phyloP scores from a whole-genome alignment of 116 monocot genomes.

The Posidonia oceanica region DNA sequence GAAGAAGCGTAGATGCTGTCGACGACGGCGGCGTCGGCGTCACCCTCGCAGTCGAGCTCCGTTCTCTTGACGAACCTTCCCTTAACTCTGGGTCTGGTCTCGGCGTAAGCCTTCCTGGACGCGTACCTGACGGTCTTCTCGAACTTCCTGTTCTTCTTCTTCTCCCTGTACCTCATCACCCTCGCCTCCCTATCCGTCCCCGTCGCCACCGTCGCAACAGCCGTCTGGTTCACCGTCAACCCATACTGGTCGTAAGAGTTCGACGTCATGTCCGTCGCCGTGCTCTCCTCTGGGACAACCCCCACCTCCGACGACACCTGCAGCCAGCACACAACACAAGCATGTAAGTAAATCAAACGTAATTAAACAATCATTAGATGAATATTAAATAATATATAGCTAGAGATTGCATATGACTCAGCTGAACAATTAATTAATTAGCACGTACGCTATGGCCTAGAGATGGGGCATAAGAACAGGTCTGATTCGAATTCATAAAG shows the following conservation, averaged over 20 bases:
- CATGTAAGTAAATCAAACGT: too few species aligned
- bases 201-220: conserved; percentile 19
- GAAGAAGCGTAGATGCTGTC: conserved; percentile 24
- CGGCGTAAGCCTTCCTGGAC: conserved; percentile 81
- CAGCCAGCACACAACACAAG: conserved; percentile 13
- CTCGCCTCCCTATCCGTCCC: conserved; percentile 59
- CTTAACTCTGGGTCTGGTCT: conserved; percentile 88
- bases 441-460: too few species aligned
- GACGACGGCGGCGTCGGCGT: neutral
- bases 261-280: conserved; percentile 14
- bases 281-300: conserved; percentile 42
- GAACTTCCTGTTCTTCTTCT: conserved; percentile 72
- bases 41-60: conserved; percentile 25
- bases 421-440: too few species aligned
- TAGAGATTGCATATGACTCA: too few species aligned
- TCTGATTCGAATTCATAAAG: too few species aligned
- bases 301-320: conserved; percentile 64
- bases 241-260: conserved; percentile 11
- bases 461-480: too few species aligned
- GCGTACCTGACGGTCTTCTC: conserved; percentile 90
- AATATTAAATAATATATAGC: too few species aligned
- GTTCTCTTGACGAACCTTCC: conserved; percentile 76
- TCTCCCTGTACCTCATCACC: conserved; percentile 83
- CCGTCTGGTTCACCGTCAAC: neutral
- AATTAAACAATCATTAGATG: too few species aligned